Conservation (phyloP, 2,329 filamentous ascomycete genomes). For the Verticillium alfalfae region DNA sequence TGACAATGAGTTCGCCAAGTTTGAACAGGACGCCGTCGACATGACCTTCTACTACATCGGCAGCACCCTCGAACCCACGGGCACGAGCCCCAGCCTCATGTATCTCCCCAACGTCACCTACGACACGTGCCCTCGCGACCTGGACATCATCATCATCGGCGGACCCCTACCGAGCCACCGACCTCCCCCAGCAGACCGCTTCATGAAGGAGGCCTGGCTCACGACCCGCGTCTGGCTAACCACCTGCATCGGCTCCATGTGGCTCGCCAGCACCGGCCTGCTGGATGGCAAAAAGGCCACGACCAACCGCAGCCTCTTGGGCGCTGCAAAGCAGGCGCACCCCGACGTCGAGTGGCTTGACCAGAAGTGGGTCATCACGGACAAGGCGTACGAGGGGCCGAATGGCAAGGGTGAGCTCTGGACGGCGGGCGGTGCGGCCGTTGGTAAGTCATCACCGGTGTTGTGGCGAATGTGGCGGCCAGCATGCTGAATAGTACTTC, state of each 20-base stretch:
- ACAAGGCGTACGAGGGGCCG: constrained; percentile 18
- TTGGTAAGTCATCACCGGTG: constrained; percentile 17
- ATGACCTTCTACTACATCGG: constrained; percentile 32
- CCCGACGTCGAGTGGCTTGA: constrained; percentile 28
- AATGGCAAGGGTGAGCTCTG: constrained; percentile 24
- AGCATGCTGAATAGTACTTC: background rate
- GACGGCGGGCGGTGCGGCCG: constrained; percentile 28
- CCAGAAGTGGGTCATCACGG: constrained; percentile 29
- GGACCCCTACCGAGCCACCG: constrained; percentile 24
- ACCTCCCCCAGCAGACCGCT: constrained; percentile 23
- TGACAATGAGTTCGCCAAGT: constrained; percentile 9
- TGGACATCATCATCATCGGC: constrained; percentile 32
- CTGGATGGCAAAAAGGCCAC: constrained; percentile 30
- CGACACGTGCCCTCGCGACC: constrained; percentile 29
- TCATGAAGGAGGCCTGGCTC: constrained; percentile 26
- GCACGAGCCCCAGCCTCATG: constrained; percentile 21
- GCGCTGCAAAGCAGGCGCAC: constrained; percentile 14
- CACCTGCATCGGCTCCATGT: constrained; percentile 30
- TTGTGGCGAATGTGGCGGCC: background rate
- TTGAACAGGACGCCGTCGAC: constrained; percentile 16
- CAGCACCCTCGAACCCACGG: constrained; percentile 21
- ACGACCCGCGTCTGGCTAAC: constrained; percentile 27
- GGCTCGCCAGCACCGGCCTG: constrained; percentile 28
- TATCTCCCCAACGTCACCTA: constrained; percentile 31
- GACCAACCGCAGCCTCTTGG: constrained; percentile 26